Percentiles rank a stretch among this genome's conserved stretches.
Conservation (phyloP, 2,329 filamentous ascomycete species). For the Epichloe bromicola region DNA sequence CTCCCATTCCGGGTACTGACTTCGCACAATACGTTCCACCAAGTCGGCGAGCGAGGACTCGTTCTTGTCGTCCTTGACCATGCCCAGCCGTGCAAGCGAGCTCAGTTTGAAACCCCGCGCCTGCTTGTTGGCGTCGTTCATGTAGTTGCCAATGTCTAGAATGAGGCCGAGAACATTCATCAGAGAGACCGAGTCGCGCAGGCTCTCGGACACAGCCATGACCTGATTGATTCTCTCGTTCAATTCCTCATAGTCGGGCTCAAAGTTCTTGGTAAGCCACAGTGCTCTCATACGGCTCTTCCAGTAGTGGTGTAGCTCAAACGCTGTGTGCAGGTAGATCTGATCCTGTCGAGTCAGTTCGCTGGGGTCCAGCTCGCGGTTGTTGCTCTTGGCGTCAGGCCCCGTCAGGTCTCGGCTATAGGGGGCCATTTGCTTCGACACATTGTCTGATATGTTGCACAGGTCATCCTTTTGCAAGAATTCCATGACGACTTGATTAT, state of each 20-base stretch:
- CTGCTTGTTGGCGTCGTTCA: conserved; percentile 99
- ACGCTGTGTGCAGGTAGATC: conserved; percentile 85
- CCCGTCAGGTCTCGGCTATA: conserved; percentile 97
- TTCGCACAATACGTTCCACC: conserved; percentile 90
- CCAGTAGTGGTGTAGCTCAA: conserved; percentile 95
- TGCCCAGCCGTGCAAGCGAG: conserved; percentile 79
- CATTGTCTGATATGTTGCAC: conserved; percentile 84
- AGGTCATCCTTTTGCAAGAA: conserved; percentile 89
- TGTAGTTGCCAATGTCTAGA: conserved; percentile 97
- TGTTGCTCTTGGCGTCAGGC: conserved; percentile 63
- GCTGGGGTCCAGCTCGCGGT: conserved; percentile 69
- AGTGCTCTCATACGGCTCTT: conserved; percentile 93
- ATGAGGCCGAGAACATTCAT: conserved; percentile 96
- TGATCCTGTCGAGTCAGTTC: conserved; percentile 94
- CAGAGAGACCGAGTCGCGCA: conserved; percentile 80
- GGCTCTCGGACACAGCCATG: conserved; percentile 74
- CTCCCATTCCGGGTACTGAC: conserved; percentile 94
- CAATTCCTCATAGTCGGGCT: conserved; percentile 84
- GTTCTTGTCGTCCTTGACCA: conserved; percentile 99
- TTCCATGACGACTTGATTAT: conserved; percentile 89
- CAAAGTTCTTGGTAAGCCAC: conserved; percentile 68
- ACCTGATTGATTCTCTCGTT: conserved; percentile 74
- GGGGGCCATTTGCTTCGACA: conserved; percentile 79
- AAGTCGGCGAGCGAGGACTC: conserved; percentile 91
- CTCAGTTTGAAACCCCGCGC: conserved; percentile 96